Base-by-base conservation (phyloP, 2,329 filamentous ascomycete species). In the Thelonectria blattea region DNA sequence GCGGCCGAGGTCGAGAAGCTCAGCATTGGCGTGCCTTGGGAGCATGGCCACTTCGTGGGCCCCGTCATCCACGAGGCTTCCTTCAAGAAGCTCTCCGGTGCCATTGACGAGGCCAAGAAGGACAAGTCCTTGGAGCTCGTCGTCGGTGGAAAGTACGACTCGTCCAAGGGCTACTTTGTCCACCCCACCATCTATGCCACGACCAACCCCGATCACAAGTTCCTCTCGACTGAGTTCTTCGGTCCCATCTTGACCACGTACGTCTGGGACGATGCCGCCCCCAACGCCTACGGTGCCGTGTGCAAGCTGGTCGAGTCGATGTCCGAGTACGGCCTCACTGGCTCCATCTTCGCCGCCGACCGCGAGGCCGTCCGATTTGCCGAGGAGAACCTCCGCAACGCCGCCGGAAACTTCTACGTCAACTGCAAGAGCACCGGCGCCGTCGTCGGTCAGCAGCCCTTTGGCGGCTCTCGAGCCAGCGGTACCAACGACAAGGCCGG, bases 351-450 rank as follows among this genome's bases (percentile, higher is more conserved):
- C 74, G 89, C 91, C 10, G 77, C 82, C 57, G 90, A 93, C 75
- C 81, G 91, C 42, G 77, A 82, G 48, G 88, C 83, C 14, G 79
- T 93, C 60, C 83, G 88, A 22, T 82, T 82, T 57, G 91, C 90
- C 0, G 90, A 93, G 75, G 85, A 92, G 68, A 84, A 82, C 62
- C 81, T 94, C 54, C 82, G 90, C 65, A 87, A 93, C 73, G 80
- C 88, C 0, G 91, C 91, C 0, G 91, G 91, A 43, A 94, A 94
- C 80, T 93, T 93, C 75, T 94, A 94, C 79, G 83, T 94, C 78
- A 94, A 93, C 80, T 91, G 88, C 81, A 93, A 93, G 84, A 89
- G 86, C 75, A 91, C 88, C 2, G 89, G 88, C 41, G 88, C 88
- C 15, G 87, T 91, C 22, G 88, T 91, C 8, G 88, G 88, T 14